A percentile compares a stretch with the other conserved stretches of the same genome.
phyloP scores from a whole-genome alignment of 352 stramenopile genomes.

The Globisporangium uncinulatum region DNA sequence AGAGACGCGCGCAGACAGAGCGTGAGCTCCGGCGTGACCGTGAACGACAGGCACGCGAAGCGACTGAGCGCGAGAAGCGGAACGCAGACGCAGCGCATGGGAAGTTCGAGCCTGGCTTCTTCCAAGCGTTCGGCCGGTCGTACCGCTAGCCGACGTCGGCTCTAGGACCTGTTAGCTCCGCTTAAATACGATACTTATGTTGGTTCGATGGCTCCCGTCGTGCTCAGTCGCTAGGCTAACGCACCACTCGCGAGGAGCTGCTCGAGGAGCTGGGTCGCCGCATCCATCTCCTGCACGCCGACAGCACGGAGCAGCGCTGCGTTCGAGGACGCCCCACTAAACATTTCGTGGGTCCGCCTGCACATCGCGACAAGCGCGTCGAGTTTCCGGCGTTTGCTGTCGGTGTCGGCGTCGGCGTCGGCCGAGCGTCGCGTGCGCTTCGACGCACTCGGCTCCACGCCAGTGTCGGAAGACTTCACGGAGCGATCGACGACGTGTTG shows the following conservation, averaged over 20 bases:
- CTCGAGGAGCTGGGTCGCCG: constrained; percentile 37
- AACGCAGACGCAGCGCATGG: constrained; percentile 44
- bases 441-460: neutral
- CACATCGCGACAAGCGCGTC: constrained; percentile 22
- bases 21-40: constrained; percentile 45
- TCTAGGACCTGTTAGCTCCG: neutral
- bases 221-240: neutral
- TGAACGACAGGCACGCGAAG: constrained; percentile 43
- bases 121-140: constrained; percentile 66
- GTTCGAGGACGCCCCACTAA: constrained; percentile 21
- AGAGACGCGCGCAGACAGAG: constrained; percentile 40
- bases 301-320: constrained; percentile 22
- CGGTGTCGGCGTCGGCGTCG: constrained; percentile 4
- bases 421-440: neutral
- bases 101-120: constrained; percentile 70
- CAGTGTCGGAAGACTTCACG: constrained; percentile 24
- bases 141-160: constrained; percentile 38
- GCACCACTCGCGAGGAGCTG: constrained; percentile 26
- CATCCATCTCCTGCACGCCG: constrained; percentile 38
- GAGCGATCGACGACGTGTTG: constrained; percentile 8
- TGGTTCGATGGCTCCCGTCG: neutral
- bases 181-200: neutral
- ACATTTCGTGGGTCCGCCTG: constrained; percentile 35
- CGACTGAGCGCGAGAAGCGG: constrained; percentile 43
- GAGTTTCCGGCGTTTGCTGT: constrained; percentile 15